phyloP scores from a whole-genome alignment of 176 grass and related monocot genomes.

The Calamus simplicifolius region DNA sequence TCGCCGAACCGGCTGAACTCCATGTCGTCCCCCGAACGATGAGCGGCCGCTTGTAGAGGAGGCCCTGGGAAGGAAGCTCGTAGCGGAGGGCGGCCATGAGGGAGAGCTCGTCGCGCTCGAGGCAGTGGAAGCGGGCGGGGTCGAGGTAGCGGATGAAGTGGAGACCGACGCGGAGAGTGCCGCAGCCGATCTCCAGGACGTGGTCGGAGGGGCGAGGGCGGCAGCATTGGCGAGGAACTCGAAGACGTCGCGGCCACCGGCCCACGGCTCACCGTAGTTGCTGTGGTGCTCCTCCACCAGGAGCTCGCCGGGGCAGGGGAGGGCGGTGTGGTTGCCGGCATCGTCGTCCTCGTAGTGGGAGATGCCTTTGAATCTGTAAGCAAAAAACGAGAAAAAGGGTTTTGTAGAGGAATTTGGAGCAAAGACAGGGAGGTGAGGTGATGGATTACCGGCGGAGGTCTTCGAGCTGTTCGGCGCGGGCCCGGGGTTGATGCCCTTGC shows the following conservation, averaged over 20 bases:
- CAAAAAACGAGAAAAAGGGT: too few relatives aligned
- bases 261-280: slow-evolving; percentile 93
- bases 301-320: slow-evolving; percentile 65
- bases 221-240: slow-evolving; percentile 67
- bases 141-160: slow-evolving; percentile 91
- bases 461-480: slow-evolving; percentile 64
- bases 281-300: slow-evolving; percentile 98
- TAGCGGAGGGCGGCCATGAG: slow-evolving; percentile 79
- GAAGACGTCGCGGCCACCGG: slow-evolving; percentile 70
- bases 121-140: slow-evolving; percentile 65
- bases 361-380: slow-evolving; percentile 69
- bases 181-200: slow-evolving; percentile 84
- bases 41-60: slow-evolving; percentile 70
- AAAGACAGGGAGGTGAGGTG: neutral
- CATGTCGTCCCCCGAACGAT: slow-evolving; percentile 83
- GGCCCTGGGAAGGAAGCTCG: slow-evolving; percentile 67
- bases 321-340: slow-evolving; percentile 50
- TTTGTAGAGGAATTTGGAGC: neutral
- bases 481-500: slow-evolving; percentile 97
- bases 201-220: slow-evolving; percentile 33
- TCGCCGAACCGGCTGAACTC: slow-evolving; percentile 76
- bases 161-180: slow-evolving; percentile 78
- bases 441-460: slow-evolving; percentile 62
- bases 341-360: slow-evolving; percentile 56
- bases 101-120: slow-evolving; percentile 80